Evolutionary conservation across 2,329 filamentous ascomycete genomes (phyloP), one percentile per base, ranked within the genome.

Genomic region (Colletotrichum siamense): DNA sequence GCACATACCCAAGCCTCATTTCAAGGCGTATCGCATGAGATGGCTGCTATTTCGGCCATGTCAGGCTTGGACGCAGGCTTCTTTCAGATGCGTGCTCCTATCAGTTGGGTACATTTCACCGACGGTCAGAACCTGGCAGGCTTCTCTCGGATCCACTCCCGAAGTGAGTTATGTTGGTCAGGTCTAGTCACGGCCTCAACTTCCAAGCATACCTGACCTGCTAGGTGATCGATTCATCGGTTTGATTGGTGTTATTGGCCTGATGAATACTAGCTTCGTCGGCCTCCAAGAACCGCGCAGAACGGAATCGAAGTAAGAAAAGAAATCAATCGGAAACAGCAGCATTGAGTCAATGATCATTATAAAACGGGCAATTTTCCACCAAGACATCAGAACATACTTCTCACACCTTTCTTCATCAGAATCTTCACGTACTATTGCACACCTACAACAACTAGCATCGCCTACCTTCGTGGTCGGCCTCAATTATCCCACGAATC

Each of bases 141-240:
- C 10, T 22, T 4, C 0, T 7, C 3, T 0, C 0, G 44, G 44
- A 22, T 8, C 44, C 44, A 22, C 44, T 22, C 44, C 2, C n/a
- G 44, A 22, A 0, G 4, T 13, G 3, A 13, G 12, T 52, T 10
- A 1, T 52, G 44, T 13, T 13, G 44, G 44, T 1, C 12, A 13
- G n/a, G 6, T 3, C n/a, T 1, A 6, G 6, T 10, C 4, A 7
- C n/a, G n/a, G n/a, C 44, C n/a, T 52, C n/a, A 5, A 22, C n/a
- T 13, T 52, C 1, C n/a, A 52, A 52, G 3, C 44, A 52, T 52
- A 49, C 8, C 28, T 30, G 8, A 30, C 28, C 8, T 9, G 28
- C 36, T 16, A 8, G 2, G n/a, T 9, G n/a, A 22, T n/a, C 1
- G 6, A 4, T 12, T 22, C 1, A 13, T 52, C n/a, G 44, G 44